A percentile compares a stretch with the other conserved stretches of the same genome.
Evolutionary conservation across 495 filamentous ascomycete genomes (phyloP).

Genomic region (Neurospora sp.): DNA sequence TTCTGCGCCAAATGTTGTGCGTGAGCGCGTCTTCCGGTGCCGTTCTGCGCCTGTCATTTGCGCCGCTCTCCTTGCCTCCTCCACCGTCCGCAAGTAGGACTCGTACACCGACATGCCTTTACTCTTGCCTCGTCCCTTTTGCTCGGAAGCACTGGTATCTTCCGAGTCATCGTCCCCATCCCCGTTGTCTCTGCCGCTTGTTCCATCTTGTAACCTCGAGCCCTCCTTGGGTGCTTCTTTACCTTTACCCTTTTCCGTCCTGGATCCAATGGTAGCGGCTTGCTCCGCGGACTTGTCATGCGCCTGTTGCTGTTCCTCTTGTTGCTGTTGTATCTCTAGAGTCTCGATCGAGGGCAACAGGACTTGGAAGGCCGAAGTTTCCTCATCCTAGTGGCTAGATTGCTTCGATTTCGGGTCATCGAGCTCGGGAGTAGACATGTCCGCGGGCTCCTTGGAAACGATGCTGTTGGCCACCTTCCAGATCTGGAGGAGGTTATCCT

Average conservation of each 20-base stretch:
- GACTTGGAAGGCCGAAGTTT: neutral
- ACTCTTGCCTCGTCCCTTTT: neutral
- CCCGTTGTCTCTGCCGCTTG: neutral
- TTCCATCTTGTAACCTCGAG: neutral
- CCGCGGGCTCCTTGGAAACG: slow-evolving; percentile 69
- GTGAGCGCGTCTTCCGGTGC: neutral
- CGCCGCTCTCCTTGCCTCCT: neutral
- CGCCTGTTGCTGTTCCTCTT: neutral
- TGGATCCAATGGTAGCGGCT: neutral
- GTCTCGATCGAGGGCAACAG: neutral
- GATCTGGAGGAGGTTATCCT: slow-evolving; percentile 93
- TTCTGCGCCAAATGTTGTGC: neutral
- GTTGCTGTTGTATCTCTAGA: neutral
- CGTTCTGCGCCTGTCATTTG: neutral
- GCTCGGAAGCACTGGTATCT: neutral
- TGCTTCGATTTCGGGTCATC: slow-evolving; percentile 30
- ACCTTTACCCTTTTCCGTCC: neutral
- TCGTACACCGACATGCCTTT: neutral
- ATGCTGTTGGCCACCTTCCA: slow-evolving; percentile 93
- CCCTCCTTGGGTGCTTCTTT: neutral
- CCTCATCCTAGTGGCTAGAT: neutral
- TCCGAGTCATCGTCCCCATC: neutral
- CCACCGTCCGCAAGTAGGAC: neutral
- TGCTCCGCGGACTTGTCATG: neutral
- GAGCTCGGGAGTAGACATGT: slow-evolving; percentile 69